Evolutionary conservation across 306 rosid species (phyloP), one percentile per base, ranked within the genome.

Genomic region (Medicago ruthenica): DNA sequence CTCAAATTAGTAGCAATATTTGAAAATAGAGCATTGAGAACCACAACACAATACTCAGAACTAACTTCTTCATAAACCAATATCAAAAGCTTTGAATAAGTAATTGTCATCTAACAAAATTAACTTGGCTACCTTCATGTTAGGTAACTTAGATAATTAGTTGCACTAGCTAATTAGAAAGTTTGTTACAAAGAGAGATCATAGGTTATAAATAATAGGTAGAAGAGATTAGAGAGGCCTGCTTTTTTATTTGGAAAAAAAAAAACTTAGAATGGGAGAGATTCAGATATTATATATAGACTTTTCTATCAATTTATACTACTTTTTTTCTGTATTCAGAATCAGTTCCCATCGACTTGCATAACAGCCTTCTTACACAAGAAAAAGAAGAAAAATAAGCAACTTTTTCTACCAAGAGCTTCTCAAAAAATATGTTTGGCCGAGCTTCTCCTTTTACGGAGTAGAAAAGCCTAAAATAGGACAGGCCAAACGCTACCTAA

Each of bases 1-100:
- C 31, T 40, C 17, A 72, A 67, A 34, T 75, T 40, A 74, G 67
- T 67, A 67, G 51, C 22, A 64, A 39, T 68, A 10, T 39, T 75
- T 11, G 37, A 63, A 68, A 59, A 15, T 7, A 14, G 18, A 31
- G 4, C 83, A 54, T 12, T n/a, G 70, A 41, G 61, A 54, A 16
- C 7, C 27, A 71, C 1, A 67, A 36, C 3, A 40, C 20, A 15
- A 54, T 36, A 47, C 27, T 73, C 63, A 65, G 13, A 34, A 59
- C 7, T 60, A 12, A 60, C 42, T 15, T 77, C 57, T 21, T 57
- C 44, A 31, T 13, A 31, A 42, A 69, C 41, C 13, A 47, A 34
- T 8, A 36, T 27, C n/a, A 73, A 42, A 65, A 37, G 27, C 20
- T 31, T 45, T 67, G 75, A 73, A 4, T 54, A 55, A 45, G 31